Percentiles rank a stretch among this genome's conserved stretches.
Evolutionary conservation across 83 land plant species (phyloP).

Genomic region (Picea mariana): DNA sequence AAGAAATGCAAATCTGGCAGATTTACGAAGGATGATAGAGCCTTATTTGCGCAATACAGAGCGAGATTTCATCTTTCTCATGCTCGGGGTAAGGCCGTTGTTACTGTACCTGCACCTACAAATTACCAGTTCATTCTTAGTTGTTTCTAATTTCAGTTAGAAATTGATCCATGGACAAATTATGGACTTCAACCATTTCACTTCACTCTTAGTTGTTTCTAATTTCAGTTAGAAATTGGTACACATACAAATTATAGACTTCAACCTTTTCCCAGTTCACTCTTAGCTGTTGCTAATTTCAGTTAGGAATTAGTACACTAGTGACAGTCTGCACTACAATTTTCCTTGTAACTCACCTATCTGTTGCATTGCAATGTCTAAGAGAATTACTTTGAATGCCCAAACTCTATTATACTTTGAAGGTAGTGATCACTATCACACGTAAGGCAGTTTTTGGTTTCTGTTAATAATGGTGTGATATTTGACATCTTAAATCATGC

Average conservation of each 20-base stretch:
- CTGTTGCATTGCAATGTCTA: no score
- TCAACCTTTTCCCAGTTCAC: background rate
- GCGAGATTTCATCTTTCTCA: constrained; percentile 48
- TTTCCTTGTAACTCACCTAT: no score
- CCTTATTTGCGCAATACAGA: constrained; percentile 13
- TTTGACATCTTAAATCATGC: no score
- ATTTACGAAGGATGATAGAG: constrained; percentile 47
- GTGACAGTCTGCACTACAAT: no score
- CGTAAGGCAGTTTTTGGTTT: no score
- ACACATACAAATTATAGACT: no score
- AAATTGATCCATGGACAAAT: background rate
- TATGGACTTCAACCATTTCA: background rate
- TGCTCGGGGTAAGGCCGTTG: constrained; percentile 34
- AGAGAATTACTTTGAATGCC: no score
- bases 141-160: background rate
- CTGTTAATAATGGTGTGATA: no score
- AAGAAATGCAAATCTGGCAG: constrained; percentile 37
- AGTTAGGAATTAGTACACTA: no score
- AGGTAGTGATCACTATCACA: no score
- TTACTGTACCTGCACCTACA: background rate
- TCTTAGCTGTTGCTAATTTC: constrained; percentile 11
- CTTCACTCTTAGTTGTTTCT: background rate
- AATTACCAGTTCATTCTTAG: background rate
- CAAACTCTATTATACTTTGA: no score
- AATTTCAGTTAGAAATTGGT: background rate